Evolutionary conservation across 768 basidiomycete genomes (phyloP), one percentile per base, ranked within the genome.

Genomic region (Podaxis mareebaensis): DNA sequence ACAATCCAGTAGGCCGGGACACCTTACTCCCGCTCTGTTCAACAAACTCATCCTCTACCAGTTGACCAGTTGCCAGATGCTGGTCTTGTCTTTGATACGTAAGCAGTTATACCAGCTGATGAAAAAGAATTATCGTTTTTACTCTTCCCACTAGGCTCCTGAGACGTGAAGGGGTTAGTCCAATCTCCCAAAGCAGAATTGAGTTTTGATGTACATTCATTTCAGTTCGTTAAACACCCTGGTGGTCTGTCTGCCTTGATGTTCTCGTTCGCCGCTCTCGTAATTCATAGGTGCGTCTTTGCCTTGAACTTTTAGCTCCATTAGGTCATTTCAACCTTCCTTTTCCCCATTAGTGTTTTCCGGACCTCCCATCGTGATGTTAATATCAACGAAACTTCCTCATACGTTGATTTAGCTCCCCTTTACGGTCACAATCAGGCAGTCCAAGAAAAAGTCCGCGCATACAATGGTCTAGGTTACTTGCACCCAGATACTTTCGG

Each of bases 21-120:
- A 12, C 88, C 93, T 0, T 95, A 95, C 71, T 82, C 91, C n/a
- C 85, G 93, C 24, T 93, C 89, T 52, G 93, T 94, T 24, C 89
- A 91, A 67, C 88, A 90, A 70, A 72, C 61, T 1, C 81, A 88
- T 64, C 83, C 90, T 2, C 76, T 92, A 2, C 88, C 92, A 0
- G 76, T 70, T 51, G 84, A 89, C 68, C 84, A 87, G 62, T 78
- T 94, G 30, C 93, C 93, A 0, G 93, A 95, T 73, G 76, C 93
- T 15, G 91, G 90, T 10, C 77, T 94, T 12, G 74, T 95, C 28
- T 96, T 92, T 54, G 93, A 95, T 74, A 85, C 89, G 81, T 83
- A 61, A 68, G 82, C 76, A 49, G 17, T 46, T 7, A 51, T 54
- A 13, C 39, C 22, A 53, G 2, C 3, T 60, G 7, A 28, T 24